phyloP scores from a whole-genome alignment of 768 basidiomycete genomes.

The Pisolithus marmoratus region DNA sequence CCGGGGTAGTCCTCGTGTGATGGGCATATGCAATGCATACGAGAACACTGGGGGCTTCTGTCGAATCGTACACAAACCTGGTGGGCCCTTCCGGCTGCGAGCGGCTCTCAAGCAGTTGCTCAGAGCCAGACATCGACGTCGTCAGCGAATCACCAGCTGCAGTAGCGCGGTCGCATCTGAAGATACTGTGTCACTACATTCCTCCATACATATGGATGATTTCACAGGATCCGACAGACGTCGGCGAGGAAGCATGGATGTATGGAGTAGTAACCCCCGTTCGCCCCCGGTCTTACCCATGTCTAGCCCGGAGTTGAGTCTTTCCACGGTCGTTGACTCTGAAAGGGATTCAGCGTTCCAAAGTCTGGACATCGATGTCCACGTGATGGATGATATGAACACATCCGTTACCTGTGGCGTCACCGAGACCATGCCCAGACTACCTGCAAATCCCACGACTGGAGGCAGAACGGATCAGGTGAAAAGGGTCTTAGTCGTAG shows the following conservation, averaged over 20 bases:
- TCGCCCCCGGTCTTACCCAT: constrained; percentile 9
- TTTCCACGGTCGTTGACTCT: constrained; percentile 17
- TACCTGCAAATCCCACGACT: constrained; percentile 46
- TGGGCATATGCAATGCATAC: constrained; percentile 62
- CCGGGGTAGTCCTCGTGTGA: constrained; percentile 58
- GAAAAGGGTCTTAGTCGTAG: constrained; percentile 75
- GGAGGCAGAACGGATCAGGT: constrained; percentile 37
- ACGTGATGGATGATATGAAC: constrained; percentile 9
- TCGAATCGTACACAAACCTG: constrained; percentile 85
- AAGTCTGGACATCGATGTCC: constrained; percentile 9
- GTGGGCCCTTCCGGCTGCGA: constrained; percentile 72
- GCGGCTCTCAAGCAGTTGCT: constrained; percentile 49
- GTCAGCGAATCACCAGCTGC: constrained; percentile 17
- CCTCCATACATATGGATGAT: constrained; percentile 25
- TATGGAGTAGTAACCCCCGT: constrained; percentile 15
- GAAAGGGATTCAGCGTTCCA: constrained; percentile 26
- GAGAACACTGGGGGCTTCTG: constrained; percentile 83
- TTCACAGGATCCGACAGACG: constrained; percentile 16
- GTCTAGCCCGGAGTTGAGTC: constrained; percentile 5
- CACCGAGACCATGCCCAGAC: constrained; percentile 64
- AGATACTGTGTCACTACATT: constrained; percentile 22
- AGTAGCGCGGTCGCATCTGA: constrained; percentile 16
- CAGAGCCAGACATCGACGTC: constrained; percentile 27
- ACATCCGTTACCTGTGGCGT: constrained; percentile 49
- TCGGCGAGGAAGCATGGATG: constrained; percentile 30